These are phyloP conservation scores for Fusarium falciforme DNA, from an alignment of 2,329 filamentous ascomycete species.

Conservation along the genomic window DNA sequence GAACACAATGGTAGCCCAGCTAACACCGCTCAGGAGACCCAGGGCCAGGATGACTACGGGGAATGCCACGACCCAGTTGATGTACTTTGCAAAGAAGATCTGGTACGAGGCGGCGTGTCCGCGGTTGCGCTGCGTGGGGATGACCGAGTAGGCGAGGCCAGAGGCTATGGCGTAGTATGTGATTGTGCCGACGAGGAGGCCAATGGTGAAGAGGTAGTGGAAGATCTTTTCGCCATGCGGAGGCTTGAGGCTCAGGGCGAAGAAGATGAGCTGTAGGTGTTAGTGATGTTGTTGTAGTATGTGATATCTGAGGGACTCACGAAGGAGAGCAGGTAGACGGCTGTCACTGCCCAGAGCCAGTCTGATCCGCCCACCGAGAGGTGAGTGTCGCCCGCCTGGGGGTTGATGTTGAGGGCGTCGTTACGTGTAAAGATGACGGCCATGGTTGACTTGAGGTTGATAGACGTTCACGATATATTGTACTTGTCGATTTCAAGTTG, in stretches of 20 bases:
- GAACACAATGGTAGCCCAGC: constrained; percentile 67
- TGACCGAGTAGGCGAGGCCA: constrained; percentile 59
- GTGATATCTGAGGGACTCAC: constrained; percentile 46
- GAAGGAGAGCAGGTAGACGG: constrained; percentile 60
- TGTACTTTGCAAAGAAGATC: constrained; percentile 67
- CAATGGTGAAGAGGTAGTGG: constrained; percentile 65
- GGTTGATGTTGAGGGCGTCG: constrained; percentile 61
- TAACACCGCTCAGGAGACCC: constrained; percentile 62
- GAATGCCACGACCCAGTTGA: constrained; percentile 65
- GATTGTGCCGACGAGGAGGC: constrained; percentile 60
- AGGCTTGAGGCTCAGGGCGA: constrained; percentile 55
- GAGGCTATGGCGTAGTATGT: constrained; percentile 65
- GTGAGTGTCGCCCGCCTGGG: constrained; percentile 52
- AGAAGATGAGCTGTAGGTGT: constrained; percentile 53
- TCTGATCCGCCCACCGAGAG: constrained; percentile 61
- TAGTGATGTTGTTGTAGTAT: constrained; percentile 5
- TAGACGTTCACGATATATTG: not conserved
- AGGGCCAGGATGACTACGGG: constrained; percentile 58
- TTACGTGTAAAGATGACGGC: constrained; percentile 52
- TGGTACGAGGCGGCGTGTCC: constrained; percentile 52
- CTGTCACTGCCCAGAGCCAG: constrained; percentile 67
- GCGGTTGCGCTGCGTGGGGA: constrained; percentile 47
- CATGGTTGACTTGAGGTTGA: constrained; percentile 41
- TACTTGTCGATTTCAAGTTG: not conserved
- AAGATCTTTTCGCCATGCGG: constrained; percentile 64